These are phyloP conservation scores for Cordyceps cateniannulata DNA, from an alignment of 2,329 filamentous ascomycete species.

Conservation along the genomic window DNA sequence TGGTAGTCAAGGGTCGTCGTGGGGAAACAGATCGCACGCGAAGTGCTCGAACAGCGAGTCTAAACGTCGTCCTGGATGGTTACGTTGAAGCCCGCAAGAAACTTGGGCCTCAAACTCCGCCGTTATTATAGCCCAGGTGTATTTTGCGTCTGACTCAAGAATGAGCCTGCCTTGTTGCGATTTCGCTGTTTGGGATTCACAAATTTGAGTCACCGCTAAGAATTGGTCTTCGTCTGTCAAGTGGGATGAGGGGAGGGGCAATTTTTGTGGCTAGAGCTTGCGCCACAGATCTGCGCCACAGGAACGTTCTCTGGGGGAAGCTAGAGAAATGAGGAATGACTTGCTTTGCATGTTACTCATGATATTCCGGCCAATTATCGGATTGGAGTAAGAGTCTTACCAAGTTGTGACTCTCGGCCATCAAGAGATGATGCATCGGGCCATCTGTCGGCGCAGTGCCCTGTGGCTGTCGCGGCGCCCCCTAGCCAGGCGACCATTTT, in stretches of 20 bases:
- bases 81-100: conserved; percentile 30
- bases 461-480: conserved; percentile 1
- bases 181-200: not conserved
- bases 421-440: not conserved
- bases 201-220: conserved; percentile 14
- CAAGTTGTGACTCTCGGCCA: not conserved
- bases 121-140: not conserved
- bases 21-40: conserved; percentile 50
- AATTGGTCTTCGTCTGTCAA: not conserved
- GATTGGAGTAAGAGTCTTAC: not conserved
- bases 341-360: not conserved
- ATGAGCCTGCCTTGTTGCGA: conserved; percentile 1
- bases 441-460: not conserved
- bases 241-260: conserved; percentile 16
- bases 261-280: conserved; percentile 12
- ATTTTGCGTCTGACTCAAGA: conserved; percentile 9
- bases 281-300: conserved; percentile 11
- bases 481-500: not conserved
- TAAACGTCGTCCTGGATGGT: conserved; percentile 39
- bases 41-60: conserved; percentile 48
- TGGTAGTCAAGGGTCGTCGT: conserved; percentile 35
- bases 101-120: conserved; percentile 25
- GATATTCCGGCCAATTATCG: not conserved
- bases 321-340: not conserved
- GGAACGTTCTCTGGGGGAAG: not conserved